Conservation (phyloP, 1,139 yeast genomes). For the Lodderomyces theae region DNA sequence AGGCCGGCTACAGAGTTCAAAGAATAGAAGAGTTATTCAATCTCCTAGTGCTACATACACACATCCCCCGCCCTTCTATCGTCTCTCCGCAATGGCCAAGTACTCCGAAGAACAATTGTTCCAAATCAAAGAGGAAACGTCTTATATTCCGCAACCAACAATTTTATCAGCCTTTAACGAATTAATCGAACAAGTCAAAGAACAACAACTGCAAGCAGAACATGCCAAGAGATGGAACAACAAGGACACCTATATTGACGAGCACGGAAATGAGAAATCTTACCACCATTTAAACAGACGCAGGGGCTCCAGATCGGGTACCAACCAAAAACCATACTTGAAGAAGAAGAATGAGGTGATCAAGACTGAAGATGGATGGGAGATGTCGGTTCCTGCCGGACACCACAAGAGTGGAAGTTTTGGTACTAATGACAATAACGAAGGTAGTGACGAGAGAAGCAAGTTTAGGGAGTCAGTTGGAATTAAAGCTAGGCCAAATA, state of each 20-base stretch:
- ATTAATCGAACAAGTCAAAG: conserved; percentile 63
- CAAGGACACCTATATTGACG: conserved; percentile 51
- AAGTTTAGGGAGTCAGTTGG: conserved; percentile 44
- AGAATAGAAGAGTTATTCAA: conserved; percentile 1
- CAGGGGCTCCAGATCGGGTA: conserved; percentile 52
- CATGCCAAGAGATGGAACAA: conserved; percentile 31
- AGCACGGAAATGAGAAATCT: conserved; percentile 46
- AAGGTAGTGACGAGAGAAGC: conserved; percentile 35
- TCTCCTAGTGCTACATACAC: background rate
- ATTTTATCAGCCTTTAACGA: conserved; percentile 64
- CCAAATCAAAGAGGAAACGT: conserved; percentile 52
- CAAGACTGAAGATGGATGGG: conserved; percentile 77
- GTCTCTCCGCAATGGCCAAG: conserved; percentile 41
- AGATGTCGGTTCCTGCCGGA: conserved; percentile 41
- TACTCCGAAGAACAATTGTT: conserved; percentile 72
- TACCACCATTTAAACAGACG: conserved; percentile 54
- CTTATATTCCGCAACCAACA: conserved; percentile 54
- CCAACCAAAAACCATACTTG: conserved; percentile 48
- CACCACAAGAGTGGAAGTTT: conserved; percentile 32
- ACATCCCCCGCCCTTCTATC: background rate
- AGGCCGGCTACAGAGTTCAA: background rate
- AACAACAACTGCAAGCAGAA: conserved; percentile 24
- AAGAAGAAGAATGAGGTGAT: conserved; percentile 57
- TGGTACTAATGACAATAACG: conserved; percentile 17
- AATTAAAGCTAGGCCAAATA: conserved; percentile 62